A percentile compares a stretch with the other conserved stretches of the same genome.
These are phyloP conservation scores for Cryptosporidium ubiquitum DNA, from an alignment of 169 alveolate species.

Conservation along the genomic window DNA sequence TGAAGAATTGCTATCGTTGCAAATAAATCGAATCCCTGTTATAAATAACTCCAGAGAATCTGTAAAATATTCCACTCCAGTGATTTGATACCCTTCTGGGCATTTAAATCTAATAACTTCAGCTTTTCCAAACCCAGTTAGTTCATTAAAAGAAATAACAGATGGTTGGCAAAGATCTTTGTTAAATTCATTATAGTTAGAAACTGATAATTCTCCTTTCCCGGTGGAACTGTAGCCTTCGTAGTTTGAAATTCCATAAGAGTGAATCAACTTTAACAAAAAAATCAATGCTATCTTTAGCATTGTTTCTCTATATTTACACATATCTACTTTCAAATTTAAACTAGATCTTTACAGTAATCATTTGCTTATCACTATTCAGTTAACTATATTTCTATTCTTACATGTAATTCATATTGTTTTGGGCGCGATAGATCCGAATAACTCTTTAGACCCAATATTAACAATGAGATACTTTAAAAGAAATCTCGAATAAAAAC, in stretches of 20 bases:
- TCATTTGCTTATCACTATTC: background rate
- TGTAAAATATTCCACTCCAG: conserved; percentile 35
- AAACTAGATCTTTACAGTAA: background rate
- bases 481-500: background rate
- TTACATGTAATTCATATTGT: conserved; percentile 2
- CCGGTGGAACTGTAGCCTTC: conserved; percentile 27
- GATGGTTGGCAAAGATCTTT: conserved; percentile 17
- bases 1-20: conserved; percentile 21
- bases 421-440: conserved; percentile 74
- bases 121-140: conserved; percentile 28
- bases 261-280: background rate
- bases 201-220: conserved; percentile 23
- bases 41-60: conserved; percentile 41
- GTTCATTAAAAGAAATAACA: conserved; percentile 35
- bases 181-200: background rate
- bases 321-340: background rate
- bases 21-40: conserved; percentile 45
- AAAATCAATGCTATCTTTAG: background rate
- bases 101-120: conserved; percentile 5
- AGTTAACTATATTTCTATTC: background rate
- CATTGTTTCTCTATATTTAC: background rate
- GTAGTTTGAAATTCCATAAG: background rate
- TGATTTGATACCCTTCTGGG: conserved; percentile 22
- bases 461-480: background rate
- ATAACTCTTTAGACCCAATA: background rate